Conservation (phyloP, 1,284 basidiomycete species). For the Cryptococcus amylolentus region DNA sequence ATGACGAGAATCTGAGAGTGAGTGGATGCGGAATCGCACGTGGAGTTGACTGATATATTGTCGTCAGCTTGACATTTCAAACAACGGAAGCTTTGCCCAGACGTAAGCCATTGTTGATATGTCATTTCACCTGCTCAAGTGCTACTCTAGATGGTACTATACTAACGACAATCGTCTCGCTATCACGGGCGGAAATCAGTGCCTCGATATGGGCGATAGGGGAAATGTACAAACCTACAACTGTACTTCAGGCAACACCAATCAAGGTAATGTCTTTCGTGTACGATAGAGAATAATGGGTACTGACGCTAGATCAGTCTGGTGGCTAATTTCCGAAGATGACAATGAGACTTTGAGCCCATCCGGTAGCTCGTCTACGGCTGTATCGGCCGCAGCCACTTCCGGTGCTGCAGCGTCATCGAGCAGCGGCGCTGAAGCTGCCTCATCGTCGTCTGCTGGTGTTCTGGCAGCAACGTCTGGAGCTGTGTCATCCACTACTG, state of each 20-base stretch:
- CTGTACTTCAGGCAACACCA: conserved; percentile 31
- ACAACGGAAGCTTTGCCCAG: conserved; percentile 20
- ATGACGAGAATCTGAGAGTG: conserved; percentile 17
- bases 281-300: no score
- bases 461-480: no score
- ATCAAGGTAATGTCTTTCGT: conserved; percentile 20
- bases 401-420: no score
- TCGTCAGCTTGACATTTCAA: conserved; percentile 4
- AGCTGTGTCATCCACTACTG: no score
- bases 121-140: neutral
- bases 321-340: no score
- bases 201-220: conserved; percentile 26
- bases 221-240: conserved; percentile 28
- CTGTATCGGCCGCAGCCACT: no score
- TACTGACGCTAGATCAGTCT: no score
- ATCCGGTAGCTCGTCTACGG: no score
- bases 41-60: no score
- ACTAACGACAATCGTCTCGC: conserved; percentile 33
- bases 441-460: no score
- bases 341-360: no score
- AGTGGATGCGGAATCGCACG: neutral
- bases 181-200: conserved; percentile 30
- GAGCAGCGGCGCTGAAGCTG: no score
- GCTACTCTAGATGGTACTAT: conserved; percentile 15
- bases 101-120: conserved; percentile 1